These are phyloP conservation scores for Diophrys appendiculata DNA, from an alignment of 73 alveolate genomes.

Conservation along the genomic window DNA sequence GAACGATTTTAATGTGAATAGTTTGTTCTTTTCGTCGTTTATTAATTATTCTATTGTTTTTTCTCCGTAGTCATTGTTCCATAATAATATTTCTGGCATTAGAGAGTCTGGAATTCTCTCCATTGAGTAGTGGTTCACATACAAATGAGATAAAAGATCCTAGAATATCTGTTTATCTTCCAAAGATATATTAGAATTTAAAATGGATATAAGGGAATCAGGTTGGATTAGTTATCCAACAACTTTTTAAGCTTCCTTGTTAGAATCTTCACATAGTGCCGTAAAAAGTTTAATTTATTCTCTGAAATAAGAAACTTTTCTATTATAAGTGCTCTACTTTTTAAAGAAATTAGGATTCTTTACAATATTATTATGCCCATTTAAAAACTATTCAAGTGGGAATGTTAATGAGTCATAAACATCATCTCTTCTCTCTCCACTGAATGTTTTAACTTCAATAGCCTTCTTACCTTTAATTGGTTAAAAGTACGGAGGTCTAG, in stretches of 20 bases:
- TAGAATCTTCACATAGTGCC: conserved; percentile 6
- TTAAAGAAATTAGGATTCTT: not conserved
- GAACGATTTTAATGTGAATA: not conserved
- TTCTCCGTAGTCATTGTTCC: not conserved
- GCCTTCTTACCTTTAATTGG: not conserved
- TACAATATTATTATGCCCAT: not conserved
- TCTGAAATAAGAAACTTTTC: not conserved
- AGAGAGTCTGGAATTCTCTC: not conserved
- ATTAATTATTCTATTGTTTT: not conserved
- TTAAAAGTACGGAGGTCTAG: conserved; percentile 11
- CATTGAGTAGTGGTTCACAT: not conserved
- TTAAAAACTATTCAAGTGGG: not conserved
- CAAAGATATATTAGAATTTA: not conserved
- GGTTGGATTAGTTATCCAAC: not conserved
- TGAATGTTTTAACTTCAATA: not conserved
- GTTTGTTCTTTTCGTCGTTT: not conserved
- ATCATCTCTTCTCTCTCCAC: not conserved
- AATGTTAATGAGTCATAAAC: not conserved
- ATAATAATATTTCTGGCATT: conserved; percentile 5
- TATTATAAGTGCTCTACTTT: not conserved
- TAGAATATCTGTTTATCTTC: not conserved
- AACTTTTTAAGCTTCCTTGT: conserved; percentile 4
- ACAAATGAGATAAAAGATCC: not conserved
- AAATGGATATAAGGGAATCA: conserved; percentile 3
- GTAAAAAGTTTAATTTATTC: not conserved